phyloP scores from a whole-genome alignment of 176 grass and related monocot species.

The Musa schizocarpa region DNA sequence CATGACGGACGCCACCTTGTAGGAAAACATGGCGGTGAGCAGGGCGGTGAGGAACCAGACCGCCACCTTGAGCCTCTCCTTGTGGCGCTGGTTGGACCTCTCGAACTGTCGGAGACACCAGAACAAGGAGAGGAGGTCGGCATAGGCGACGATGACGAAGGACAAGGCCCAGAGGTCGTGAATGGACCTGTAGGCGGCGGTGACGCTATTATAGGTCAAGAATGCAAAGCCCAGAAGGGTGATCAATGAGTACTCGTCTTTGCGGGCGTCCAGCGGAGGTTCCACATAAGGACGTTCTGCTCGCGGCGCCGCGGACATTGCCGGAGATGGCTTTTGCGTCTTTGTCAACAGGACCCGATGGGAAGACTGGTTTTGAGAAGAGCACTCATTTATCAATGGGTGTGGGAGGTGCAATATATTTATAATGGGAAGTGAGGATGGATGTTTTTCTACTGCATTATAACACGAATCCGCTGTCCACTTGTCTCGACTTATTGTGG shows the following conservation, averaged over 20 bases:
- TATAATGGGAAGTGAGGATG: too few relatives aligned
- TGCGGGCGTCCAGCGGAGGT: background rate
- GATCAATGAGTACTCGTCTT: background rate
- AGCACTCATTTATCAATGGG: too few relatives aligned
- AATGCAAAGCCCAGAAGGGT: background rate
- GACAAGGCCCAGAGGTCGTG: background rate
- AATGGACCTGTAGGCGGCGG: slow-evolving; percentile 2
- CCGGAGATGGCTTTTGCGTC: too few relatives aligned
- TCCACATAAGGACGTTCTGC: too few relatives aligned
- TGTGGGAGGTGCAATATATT: too few relatives aligned
- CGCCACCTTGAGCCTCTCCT: background rate
- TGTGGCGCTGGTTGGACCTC: background rate
- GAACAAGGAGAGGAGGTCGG: background rate
- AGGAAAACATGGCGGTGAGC: background rate
- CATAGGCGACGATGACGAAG: slow-evolving; percentile 14
- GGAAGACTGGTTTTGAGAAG: too few relatives aligned
- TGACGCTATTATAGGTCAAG: background rate
- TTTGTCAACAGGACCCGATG: too few relatives aligned
- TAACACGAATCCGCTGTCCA: too few relatives aligned
- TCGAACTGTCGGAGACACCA: background rate
- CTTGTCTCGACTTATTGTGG: too few relatives aligned
- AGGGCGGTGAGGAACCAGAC: slow-evolving; percentile 12
- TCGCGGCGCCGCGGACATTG: too few relatives aligned
- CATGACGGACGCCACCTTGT: background rate
- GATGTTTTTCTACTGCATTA: too few relatives aligned